phyloP scores from a whole-genome alignment of 2,329 filamentous ascomycete species.

The Bipolaris zeicola region DNA sequence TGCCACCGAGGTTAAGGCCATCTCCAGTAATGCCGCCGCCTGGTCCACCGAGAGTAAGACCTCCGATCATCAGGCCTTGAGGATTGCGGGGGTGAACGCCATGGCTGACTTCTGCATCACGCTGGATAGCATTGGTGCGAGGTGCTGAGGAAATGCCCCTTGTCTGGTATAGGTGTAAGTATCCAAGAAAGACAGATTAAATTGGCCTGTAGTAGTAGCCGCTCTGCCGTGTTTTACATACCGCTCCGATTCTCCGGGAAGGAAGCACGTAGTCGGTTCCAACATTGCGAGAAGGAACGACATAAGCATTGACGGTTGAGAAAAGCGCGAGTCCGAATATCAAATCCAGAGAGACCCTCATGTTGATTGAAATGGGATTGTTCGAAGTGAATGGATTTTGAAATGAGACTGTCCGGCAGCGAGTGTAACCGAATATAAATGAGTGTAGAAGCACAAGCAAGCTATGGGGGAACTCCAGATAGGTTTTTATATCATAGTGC shows the following conservation, averaged over 20 bases:
- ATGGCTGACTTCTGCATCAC: constrained; percentile 5
- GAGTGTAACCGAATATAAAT: constrained; percentile 2
- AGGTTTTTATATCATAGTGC: not conserved
- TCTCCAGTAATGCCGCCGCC: constrained; percentile 35
- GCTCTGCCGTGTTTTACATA: constrained; percentile 17
- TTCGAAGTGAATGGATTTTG: not conserved
- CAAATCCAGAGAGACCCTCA: constrained; percentile 32
- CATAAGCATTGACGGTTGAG: constrained; percentile 29
- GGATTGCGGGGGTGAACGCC: constrained; percentile 7
- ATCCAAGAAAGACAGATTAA: not conserved
- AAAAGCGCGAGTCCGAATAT: constrained; percentile 28
- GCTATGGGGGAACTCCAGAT: not conserved
- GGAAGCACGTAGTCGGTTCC: constrained; percentile 6
- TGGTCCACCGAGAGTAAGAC: constrained; percentile 39
- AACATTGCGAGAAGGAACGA: not conserved
- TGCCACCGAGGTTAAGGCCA: constrained; percentile 29
- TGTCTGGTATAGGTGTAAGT: constrained; percentile 12
- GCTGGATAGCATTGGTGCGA: constrained; percentile 18
- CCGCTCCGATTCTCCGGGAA: constrained; percentile 23
- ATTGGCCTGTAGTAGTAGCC: not conserved
- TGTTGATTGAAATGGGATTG: constrained; percentile 15
- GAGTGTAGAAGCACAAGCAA: not conserved
- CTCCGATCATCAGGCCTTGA: constrained; percentile 34
- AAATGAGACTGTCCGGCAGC: constrained; percentile 26
- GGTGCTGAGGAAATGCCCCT: constrained; percentile 19